Base-by-base conservation (phyloP, 805 yeast genomes). In the Teunomyces cretensis region DNA sequence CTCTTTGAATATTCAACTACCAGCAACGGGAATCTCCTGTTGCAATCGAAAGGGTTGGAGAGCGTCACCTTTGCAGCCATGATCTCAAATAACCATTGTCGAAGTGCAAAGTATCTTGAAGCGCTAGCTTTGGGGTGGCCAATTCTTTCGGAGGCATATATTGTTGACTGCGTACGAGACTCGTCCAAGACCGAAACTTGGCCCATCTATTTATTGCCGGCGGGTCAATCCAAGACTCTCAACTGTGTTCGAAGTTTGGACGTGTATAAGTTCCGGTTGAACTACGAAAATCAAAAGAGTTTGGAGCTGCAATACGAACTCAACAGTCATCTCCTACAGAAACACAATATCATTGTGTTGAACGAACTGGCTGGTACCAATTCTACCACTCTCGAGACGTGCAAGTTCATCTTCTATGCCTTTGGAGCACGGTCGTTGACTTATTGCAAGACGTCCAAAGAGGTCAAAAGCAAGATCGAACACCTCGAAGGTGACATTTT, bases 91-190 rank as follows among this genome's bases (percentile, higher is more conserved):
- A 72, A 72, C 26, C 75, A 77, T 45, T 71, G 79, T 14, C 68
- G 96, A 30, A 87, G 90, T 39, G 74, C 83, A 7, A 90, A 89
- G 56, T 90, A 85, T 58, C 60, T 90, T 8, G 94, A 88, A 56
- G 81, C 85, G 2, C 61, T 89, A 13, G 87, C 92, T 0, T 58
- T 89, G 36, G 91, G 92, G 2, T 89, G 96, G 96, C 97, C 97
- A 2, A 76, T 86, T 14, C 56, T 90, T 26, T 81, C 88, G 2
- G 75, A 77, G 45, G 57, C 64, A 7, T 89, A 77, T 51, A 67
- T 88, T 2, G 58, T 61, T 5, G 84, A 83, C 46, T 74, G 84
- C 45, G 53, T 78, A 2, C 51, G 56, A 1, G 56, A 58, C 39
- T 45, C 53, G 2, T 24, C 47, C 24, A 41, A 71, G 45, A 44